Evolutionary conservation across 148 eudicot genomes (phyloP), one percentile per base, ranked within the genome.

Genomic region (Chenopodium suecicum): DNA sequence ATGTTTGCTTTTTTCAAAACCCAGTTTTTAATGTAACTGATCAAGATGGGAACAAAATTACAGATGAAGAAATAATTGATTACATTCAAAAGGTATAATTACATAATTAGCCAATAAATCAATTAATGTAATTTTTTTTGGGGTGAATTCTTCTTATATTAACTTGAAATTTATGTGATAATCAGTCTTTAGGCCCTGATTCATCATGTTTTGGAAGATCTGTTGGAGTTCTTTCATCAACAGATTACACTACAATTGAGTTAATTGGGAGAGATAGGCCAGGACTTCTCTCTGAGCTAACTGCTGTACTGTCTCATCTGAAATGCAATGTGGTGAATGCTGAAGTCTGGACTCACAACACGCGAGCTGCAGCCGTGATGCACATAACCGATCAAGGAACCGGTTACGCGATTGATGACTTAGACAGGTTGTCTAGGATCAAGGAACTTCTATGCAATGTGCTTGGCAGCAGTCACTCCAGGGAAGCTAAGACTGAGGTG

Each of bases 311-410:
- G 2, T 84, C 95, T 32, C 84, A 92, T 82, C 92, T 89, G 56
- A 92, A 91, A 63, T 95, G 99, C 89, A 93, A 90, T 73, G 98
- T 95, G 69, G 91, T 95, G 56, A 90, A 87, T 41, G 99, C 95
- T 14, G 94, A 95, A 89, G 92, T 95, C 23, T 95, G 99, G 99
- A 95, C 99, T 37, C 99, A 95, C 84, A 95, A 95, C 85, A 90
- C 94, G 13, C 88, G 94, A 9, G 99, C 98, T 25, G 99, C 99
- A 48, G 90, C 97, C 22, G 90, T 95, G 84, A 88, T 95, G 87
- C 97, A 93, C 76, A 92, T 95, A 34, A 93, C 98, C 2, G 98
- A 94, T 72, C 94, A 92, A 22, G 87, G 85, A 68, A 89, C 94
- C 0, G 88, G 97, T 10, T 78, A 75, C 52, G 87, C 98, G 1